phyloP scores from a whole-genome alignment of 2,329 filamentous ascomycete species.

The Colletotrichum eremochloae region DNA sequence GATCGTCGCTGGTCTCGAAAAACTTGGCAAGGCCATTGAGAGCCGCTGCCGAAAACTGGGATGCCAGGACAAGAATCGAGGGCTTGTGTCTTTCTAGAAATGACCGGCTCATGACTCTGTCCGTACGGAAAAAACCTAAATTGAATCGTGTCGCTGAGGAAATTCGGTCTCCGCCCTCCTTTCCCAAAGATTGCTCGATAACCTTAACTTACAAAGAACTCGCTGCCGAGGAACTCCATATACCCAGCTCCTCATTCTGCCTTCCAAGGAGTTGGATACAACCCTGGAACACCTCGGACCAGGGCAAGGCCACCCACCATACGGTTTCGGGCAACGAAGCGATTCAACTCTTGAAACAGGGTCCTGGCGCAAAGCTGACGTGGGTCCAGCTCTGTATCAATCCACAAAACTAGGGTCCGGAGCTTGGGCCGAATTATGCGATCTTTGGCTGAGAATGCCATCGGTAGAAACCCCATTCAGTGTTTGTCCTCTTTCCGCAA shows the following conservation, averaged over 20 bases:
- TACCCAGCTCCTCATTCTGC: too few relatives aligned
- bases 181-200: too few relatives aligned
- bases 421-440: too few relatives aligned
- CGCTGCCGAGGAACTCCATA: too few relatives aligned
- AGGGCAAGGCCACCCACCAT: background rate
- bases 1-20: slow-evolving; percentile 28
- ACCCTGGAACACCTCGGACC: background rate
- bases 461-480: too few relatives aligned
- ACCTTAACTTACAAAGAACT: background rate
- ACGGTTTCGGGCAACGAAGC: slow-evolving; percentile 34
- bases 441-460: too few relatives aligned
- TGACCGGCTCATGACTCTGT: slow-evolving; percentile 24
- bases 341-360: slow-evolving; percentile 16
- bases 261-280: background rate
- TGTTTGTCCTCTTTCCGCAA: too few relatives aligned
- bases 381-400: background rate
- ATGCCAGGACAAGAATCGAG: slow-evolving; percentile 25
- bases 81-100: slow-evolving; percentile 33
- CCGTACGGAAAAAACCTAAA: background rate
- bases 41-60: slow-evolving; percentile 29
- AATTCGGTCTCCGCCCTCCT: too few relatives aligned
- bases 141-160: background rate
- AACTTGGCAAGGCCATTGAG: slow-evolving; percentile 33
- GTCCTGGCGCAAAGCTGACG: slow-evolving; percentile 4
- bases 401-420: too few relatives aligned